These are phyloP conservation scores for Conticribra weissflogii DNA, from an alignment of 108 stramenopile genomes.

Conservation along the genomic window DNA sequence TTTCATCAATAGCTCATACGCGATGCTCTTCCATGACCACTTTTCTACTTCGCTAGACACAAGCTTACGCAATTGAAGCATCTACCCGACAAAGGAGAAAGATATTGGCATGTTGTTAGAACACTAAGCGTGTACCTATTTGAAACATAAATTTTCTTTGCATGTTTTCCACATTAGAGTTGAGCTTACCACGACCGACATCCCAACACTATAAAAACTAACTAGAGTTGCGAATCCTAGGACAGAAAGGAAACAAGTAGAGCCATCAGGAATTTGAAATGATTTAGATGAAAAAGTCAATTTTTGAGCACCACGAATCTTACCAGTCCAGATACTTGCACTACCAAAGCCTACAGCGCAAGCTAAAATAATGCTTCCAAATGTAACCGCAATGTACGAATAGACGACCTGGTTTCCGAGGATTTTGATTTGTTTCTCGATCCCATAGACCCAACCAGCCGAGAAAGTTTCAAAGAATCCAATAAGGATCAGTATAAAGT, in stretches of 20 bases:
- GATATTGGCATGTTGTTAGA: not conserved
- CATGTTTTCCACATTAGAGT: constrained; percentile 4
- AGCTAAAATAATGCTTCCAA: constrained; percentile 56
- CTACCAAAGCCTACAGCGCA: constrained; percentile 53
- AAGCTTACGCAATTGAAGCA: constrained; percentile 5
- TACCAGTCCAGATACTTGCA: constrained; percentile 38
- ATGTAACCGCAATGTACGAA: constrained; percentile 48
- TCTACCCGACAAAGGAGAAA: not conserved
- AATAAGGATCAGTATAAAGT: constrained; percentile 67
- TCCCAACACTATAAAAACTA: constrained; percentile 34
- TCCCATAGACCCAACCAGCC: constrained; percentile 63
- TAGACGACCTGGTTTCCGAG: constrained; percentile 49
- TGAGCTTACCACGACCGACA: constrained; percentile 34
- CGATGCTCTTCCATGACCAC: constrained; percentile 33
- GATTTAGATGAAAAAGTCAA: not conserved
- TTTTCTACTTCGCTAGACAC: constrained; percentile 15
- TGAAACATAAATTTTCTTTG: not conserved
- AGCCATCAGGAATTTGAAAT: not conserved
- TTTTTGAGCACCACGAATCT: not conserved
- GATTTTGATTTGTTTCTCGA: constrained; percentile 44
- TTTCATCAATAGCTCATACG: constrained; percentile 50
- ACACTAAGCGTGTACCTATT: no score
- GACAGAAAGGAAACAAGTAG: not conserved
- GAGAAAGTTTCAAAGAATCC: constrained; percentile 65
- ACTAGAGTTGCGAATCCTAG: constrained; percentile 47